Conservation (phyloP, 305 asterid species). For the Solanum hybrid region DNA sequence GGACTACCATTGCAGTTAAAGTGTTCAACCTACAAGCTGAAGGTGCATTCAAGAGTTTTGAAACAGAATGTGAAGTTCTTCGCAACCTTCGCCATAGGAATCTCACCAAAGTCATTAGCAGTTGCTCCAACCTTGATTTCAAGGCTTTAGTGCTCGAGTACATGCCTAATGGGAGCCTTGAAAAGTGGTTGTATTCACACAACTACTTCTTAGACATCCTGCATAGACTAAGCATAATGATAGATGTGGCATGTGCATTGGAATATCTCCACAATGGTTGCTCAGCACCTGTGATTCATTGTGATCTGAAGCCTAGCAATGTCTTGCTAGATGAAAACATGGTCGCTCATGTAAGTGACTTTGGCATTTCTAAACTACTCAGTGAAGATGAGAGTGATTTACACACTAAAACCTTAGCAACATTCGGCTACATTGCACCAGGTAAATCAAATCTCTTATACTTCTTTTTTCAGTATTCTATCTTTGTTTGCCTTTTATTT, state of each 20-base stretch:
- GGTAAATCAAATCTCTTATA: neutral
- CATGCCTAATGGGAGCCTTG: slow-evolving; percentile 16
- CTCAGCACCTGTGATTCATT: slow-evolving; percentile 20
- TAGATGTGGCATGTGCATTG: slow-evolving; percentile 25
- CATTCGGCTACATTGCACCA: slow-evolving; percentile 36
- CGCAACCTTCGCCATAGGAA: slow-evolving; percentile 17
- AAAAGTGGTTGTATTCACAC: slow-evolving; percentile 17
- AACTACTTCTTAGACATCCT: slow-evolving; percentile 7
- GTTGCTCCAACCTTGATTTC: slow-evolving; percentile 6
- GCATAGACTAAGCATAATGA: slow-evolving; percentile 33
- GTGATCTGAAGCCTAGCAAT: slow-evolving; percentile 34
- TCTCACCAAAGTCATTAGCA: slow-evolving; percentile 8
- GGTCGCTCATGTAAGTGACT: slow-evolving; percentile 23
- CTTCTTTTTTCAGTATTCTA: neutral
- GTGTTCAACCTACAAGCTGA: neutral
- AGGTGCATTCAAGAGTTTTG: slow-evolving; percentile 9
- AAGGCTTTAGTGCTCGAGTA: slow-evolving; percentile 5
- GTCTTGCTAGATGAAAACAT: slow-evolving; percentile 17
- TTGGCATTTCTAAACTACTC: slow-evolving; percentile 30
- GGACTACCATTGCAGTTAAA: neutral
- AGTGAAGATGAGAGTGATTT: slow-evolving; percentile 10
- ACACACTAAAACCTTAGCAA: slow-evolving; percentile 25
- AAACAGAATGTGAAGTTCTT: slow-evolving; percentile 9
- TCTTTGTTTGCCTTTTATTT: neutral
- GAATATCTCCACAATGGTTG: slow-evolving; percentile 31